These are phyloP conservation scores for Colletotrichum tabaci DNA, from an alignment of 2,329 filamentous ascomycete genomes.

Conservation along the genomic window DNA sequence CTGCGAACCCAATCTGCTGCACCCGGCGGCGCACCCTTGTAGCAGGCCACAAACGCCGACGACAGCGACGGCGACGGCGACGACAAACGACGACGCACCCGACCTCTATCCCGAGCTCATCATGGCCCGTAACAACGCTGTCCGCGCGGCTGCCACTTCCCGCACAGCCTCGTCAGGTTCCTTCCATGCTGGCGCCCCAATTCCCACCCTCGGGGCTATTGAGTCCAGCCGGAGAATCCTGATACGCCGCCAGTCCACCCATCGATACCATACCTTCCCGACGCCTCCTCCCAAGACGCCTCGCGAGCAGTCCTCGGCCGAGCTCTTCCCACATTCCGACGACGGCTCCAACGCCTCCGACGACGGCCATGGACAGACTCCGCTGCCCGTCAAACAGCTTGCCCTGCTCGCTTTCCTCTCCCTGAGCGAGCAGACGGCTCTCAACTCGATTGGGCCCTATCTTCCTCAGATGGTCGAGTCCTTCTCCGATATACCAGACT, in stretches of 20 bases:
- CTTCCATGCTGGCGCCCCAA: slow-evolving; percentile 67
- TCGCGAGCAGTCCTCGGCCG: slow-evolving; percentile 62
- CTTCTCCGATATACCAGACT: slow-evolving; percentile 83
- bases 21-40: not conserved
- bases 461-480: slow-evolving; percentile 91
- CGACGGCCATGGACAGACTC: slow-evolving; percentile 71
- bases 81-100: slow-evolving; percentile 12
- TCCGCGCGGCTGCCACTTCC: slow-evolving; percentile 28
- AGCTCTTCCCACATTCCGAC: slow-evolving; percentile 46
- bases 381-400: slow-evolving; percentile 87
- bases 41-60: slow-evolving; percentile 7
- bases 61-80: not conserved
- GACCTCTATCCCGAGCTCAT: slow-evolving; percentile 11
- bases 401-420: slow-evolving; percentile 89
- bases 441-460: slow-evolving; percentile 97
- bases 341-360: slow-evolving; percentile 48
- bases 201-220: slow-evolving; percentile 54
- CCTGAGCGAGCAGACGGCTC: slow-evolving; percentile 92
- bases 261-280: slow-evolving; percentile 87
- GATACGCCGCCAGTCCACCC: slow-evolving; percentile 58
- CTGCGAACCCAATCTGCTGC: not conserved
- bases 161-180: slow-evolving; percentile 58
- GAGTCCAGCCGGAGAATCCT: slow-evolving; percentile 41
- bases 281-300: slow-evolving; percentile 79
- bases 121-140: slow-evolving; percentile 34